Percentiles rank a stretch among this genome's conserved stretches.
Conservation (phyloP, 2,329 filamentous ascomycete species). For the Trichoderma citrinoviride region DNA sequence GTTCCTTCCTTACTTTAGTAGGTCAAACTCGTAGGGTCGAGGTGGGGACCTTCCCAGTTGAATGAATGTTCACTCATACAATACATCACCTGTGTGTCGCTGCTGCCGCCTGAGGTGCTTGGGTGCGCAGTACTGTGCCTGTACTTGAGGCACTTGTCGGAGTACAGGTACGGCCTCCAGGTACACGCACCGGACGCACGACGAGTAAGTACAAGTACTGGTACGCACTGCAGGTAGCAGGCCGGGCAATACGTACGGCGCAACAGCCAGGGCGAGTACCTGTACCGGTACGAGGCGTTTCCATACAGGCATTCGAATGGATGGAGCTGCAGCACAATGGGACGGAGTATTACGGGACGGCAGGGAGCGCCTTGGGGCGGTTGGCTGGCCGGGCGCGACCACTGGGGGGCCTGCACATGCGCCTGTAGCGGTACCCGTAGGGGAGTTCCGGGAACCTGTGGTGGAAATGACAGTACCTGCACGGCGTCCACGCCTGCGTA, state of each 20-base stretch:
- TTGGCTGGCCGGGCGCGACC: neutral
- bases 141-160: neutral
- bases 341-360: slow-evolving; percentile 14
- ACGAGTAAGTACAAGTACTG: neutral
- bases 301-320: no score
- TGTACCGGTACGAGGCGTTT: slow-evolving; percentile 7
- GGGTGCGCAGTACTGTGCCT: neutral
- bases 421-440: slow-evolving; percentile 7
- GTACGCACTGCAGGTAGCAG: no score
- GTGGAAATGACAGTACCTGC: neutral
- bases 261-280: slow-evolving; percentile 2
- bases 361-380: neutral
- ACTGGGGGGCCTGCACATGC: neutral
- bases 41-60: slow-evolving; percentile 12
- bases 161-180: neutral
- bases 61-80: neutral
- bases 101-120: no score
- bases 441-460: neutral
- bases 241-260: neutral
- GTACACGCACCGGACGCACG: no score
- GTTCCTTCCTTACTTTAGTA: neutral
- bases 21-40: slow-evolving; percentile 14
- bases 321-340: neutral
- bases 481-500: neutral
- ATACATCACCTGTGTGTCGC: no score